Evolutionary conservation across 1,284 basidiomycete genomes (phyloP), one percentile per base, ranked within the genome.

Genomic region (Moesziomyces sp.): DNA sequence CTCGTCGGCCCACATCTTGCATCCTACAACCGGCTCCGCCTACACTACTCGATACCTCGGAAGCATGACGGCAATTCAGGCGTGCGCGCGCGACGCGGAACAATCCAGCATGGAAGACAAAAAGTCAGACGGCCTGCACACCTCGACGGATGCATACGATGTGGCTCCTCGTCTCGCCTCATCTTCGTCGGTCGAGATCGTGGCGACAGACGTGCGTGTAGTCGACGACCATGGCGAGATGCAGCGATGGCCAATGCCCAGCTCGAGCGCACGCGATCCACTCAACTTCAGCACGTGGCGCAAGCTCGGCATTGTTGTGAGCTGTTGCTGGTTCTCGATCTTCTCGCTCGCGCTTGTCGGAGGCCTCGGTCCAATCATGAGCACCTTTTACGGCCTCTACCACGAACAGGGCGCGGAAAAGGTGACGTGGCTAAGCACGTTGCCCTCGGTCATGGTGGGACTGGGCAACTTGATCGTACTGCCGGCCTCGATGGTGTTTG

Each of bases 361-460:
- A 24, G 48, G 48, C 38, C 48, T 50, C 18, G 48, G 48, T 40
- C 48, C 48, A 11, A 50, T 50, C 48, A 50, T 50, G 48, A 50
- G 48, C 48, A 50, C 48, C 34, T 50, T 50, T 34, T 50, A 50
- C 35, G 34, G 2, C 4, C 48, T 50, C 48, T 50, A 50, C 35
- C 48, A 50, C 35, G 35, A 50, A 23, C 35, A 50, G 35, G 48
- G 48, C 1, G 3, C 48, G 4, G 48, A 50, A 16, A 50, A 50
- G 35, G 48, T 50, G 30, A 50, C 48, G 7, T 50, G 34, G 48
- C 26, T 50, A 7, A 50, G 48, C 48, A 50, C 48, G 19, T 19
- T 50, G 48, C 48, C 48, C 40, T 50, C 48, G 34, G 48, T 50
- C 11, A 50, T 50, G 48, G 48, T 50, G 19, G 48, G 48, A 1